These are phyloP conservation scores for Ceratorhiza oryzae-sativae DNA, from an alignment of 1,284 basidiomycete genomes.

Conservation along the genomic window DNA sequence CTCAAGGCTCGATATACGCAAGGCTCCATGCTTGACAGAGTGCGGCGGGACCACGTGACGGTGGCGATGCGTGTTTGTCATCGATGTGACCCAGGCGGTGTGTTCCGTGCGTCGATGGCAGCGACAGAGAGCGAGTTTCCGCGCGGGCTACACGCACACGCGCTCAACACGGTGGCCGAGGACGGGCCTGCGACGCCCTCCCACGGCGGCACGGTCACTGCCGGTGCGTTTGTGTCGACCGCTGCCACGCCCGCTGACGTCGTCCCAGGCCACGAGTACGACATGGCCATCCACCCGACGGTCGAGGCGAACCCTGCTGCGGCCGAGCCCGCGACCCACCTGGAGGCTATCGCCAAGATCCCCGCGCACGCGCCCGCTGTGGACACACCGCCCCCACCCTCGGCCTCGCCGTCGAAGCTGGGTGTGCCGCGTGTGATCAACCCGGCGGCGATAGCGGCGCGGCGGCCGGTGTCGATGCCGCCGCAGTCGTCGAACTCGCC, in stretches of 20 bases:
- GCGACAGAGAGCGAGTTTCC: constrained; percentile 34
- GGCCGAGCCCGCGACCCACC: constrained; percentile 46
- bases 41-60: constrained; percentile 3
- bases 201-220: constrained; percentile 63
- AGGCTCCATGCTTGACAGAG: too few relatives aligned
- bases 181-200: constrained; percentile 57
- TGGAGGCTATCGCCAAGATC: constrained; percentile 44
- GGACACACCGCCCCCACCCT: constrained; percentile 36
- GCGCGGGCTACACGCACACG: constrained; percentile 31
- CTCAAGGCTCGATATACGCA: too few relatives aligned
- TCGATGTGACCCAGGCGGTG: neutral
- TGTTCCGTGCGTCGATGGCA: constrained; percentile 17
- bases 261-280: constrained; percentile 62
- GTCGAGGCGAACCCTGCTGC: constrained; percentile 50
- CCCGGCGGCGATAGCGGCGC: constrained; percentile 45
- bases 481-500: constrained; percentile 59
- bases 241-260: neutral
- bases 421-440: constrained; percentile 38
- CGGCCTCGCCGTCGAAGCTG: constrained; percentile 26
- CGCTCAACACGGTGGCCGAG: constrained; percentile 23
- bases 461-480: constrained; percentile 73
- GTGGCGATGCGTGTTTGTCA: constrained; percentile 20
- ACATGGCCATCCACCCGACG: constrained; percentile 53
- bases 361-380: constrained; percentile 41
- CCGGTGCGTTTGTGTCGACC: neutral